A percentile compares a stretch with the other conserved stretches of the same genome.
These are phyloP conservation scores for Catunica adiposa DNA, from an alignment of 2,329 filamentous ascomycete species.

Conservation along the genomic window DNA sequence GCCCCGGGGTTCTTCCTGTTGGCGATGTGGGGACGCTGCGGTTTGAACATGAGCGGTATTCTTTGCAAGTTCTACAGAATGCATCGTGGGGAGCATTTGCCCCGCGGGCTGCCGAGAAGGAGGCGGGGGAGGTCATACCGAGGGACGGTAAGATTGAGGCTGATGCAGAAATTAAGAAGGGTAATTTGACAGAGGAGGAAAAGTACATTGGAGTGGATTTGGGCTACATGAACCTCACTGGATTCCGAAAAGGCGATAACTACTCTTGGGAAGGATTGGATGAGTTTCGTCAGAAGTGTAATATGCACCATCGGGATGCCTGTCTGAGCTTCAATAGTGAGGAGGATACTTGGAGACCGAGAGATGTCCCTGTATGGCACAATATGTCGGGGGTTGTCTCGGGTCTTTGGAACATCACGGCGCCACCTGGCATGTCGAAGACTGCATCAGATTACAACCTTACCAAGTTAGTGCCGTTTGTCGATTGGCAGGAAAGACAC, in stretches of 20 bases:
- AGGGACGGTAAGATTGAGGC: constrained; percentile 5
- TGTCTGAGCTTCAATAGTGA: constrained; percentile 23
- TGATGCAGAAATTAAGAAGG: neutral
- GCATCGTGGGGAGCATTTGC: constrained; percentile 45
- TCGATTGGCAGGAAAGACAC: constrained; percentile 45
- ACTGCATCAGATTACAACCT: constrained; percentile 42
- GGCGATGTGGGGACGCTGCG: constrained; percentile 22
- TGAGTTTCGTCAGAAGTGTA: constrained; percentile 29
- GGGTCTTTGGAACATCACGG: constrained; percentile 54
- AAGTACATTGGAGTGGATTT: constrained; percentile 11
- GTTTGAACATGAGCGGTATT: constrained; percentile 34
- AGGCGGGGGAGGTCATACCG: constrained; percentile 10
- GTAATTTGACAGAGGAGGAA: constrained; percentile 8
- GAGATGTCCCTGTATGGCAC: constrained; percentile 42
- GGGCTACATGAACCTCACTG: constrained; percentile 54
- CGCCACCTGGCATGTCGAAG: constrained; percentile 28
- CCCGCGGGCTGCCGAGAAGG: constrained; percentile 21
- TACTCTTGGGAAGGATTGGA: constrained; percentile 64
- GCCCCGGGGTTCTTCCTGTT: constrained; percentile 20
- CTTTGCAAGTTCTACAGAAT: constrained; percentile 36
- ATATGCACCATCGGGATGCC: constrained; percentile 35
- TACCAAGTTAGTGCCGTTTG: constrained; percentile 44
- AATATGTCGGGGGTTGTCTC: constrained; percentile 63
- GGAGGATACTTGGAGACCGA: constrained; percentile 24
- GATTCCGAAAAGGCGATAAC: constrained; percentile 55